Percentiles rank a stretch among this genome's conserved stretches.
These are phyloP conservation scores for Pythium brachiatum DNA, from an alignment of 352 stramenopile species.

Conservation along the genomic window DNA sequence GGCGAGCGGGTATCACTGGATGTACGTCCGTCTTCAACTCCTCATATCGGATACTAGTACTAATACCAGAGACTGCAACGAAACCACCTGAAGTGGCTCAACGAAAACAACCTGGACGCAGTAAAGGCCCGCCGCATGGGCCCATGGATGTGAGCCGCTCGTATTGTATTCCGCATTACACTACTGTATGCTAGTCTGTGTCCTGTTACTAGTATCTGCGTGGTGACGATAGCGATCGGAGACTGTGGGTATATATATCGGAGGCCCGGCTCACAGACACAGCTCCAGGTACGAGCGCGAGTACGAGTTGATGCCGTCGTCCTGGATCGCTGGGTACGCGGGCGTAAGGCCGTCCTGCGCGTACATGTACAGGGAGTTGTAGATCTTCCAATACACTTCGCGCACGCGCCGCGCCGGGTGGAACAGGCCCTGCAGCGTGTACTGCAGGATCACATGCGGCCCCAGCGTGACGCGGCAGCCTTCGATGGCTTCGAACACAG, in stretches of 20 bases:
- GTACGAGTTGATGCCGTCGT: slow-evolving; percentile 96
- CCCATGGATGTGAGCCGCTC: no score
- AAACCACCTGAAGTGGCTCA: background rate
- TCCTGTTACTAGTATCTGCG: no score
- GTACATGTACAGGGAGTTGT: slow-evolving; percentile 99
- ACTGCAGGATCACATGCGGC: slow-evolving; percentile 96
- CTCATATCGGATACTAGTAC: no score
- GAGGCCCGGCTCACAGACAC: slow-evolving; percentile 41
- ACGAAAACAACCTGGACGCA: background rate
- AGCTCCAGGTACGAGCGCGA: slow-evolving; percentile 93
- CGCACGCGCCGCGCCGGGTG: slow-evolving; percentile 97
- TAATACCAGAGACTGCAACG: background rate
- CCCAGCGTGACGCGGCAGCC: slow-evolving; percentile 95
- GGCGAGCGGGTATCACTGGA: no score
- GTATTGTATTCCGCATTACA: background rate
- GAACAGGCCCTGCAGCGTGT: slow-evolving; percentile 98
- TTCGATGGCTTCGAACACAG: slow-evolving; percentile 98
- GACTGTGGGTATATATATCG: background rate
- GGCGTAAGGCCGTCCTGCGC: slow-evolving; percentile 95
- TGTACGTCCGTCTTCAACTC: background rate
- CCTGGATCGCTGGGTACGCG: slow-evolving; percentile 94
- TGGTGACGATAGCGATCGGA: background rate
- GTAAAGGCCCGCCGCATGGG: slow-evolving; percentile 2
- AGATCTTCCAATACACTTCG: slow-evolving; percentile 99
- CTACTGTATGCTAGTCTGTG: no score